phyloP scores from a whole-genome alignment of 352 stramenopile species.

The Pythium aphanidermatum region DNA sequence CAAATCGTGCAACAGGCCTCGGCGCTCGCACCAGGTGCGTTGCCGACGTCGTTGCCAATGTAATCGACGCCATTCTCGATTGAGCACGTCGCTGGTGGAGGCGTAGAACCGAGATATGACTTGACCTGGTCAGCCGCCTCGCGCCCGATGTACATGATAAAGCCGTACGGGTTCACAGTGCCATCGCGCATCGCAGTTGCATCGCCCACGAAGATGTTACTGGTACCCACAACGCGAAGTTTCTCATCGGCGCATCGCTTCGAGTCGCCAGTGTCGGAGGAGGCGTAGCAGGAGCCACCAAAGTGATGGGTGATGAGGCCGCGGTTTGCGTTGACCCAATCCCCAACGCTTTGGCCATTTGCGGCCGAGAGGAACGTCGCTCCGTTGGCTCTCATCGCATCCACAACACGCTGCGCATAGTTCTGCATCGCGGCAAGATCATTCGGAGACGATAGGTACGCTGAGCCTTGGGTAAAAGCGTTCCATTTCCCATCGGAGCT shows the following conservation, averaged over 20 bases:
- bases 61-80: constrained; percentile 23
- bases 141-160: constrained; percentile 65
- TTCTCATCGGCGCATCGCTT: constrained; percentile 58
- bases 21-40: background rate
- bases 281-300: constrained; percentile 64
- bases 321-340: constrained; percentile 32
- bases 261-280: constrained; percentile 28
- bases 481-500: constrained; percentile 27
- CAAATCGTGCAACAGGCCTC: constrained; percentile 23
- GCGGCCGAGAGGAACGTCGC: constrained; percentile 43
- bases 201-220: constrained; percentile 61
- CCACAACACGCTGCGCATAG: constrained; percentile 40
- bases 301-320: constrained; percentile 47
- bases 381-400: constrained; percentile 28
- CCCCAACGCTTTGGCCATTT: constrained; percentile 23
- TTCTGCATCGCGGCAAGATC: constrained; percentile 56
- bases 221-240: constrained; percentile 49
- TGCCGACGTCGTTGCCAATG: constrained; percentile 20
- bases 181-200: constrained; percentile 53
- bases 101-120: background rate
- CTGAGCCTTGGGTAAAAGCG: constrained; percentile 27
- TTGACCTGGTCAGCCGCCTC: constrained; percentile 36
- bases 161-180: constrained; percentile 67
- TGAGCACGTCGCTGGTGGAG: constrained; percentile 16
- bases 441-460: constrained; percentile 36